Evolutionary conservation across 148 eudicot genomes (phyloP), one percentile per base, ranked within the genome.

Genomic region (Spergularia bocconei): DNA sequence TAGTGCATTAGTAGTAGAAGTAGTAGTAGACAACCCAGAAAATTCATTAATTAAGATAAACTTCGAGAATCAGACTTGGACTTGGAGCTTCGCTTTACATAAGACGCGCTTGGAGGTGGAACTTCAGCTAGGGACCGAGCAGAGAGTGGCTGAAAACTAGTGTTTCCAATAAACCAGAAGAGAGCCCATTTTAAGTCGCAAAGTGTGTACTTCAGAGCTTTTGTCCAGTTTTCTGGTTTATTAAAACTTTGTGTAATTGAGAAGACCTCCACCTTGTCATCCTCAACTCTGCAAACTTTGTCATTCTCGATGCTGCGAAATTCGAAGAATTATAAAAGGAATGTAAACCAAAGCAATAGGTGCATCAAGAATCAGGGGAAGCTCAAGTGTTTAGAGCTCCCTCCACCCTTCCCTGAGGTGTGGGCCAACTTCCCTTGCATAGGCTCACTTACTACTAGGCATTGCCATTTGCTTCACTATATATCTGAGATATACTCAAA

Each of bases 121-220:
- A 76, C 83, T 33, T 87, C 88, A 38, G 86, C 64, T 17, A 80
- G 91, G 12, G 91, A 81, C 15, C 91, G 75, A 69, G 79, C 79
- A 2, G 91, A 87, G 64, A 89, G 90, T 60, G 99, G 93, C 86
- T 92, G 98, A 77, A 92, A 96, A 81, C 92, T 91, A 51, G 97
- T 89, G 74, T 96, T 96, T 19, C 97, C 97, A 11, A 96, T 91
- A 79, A 96, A 96, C 99, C 99, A 96, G 80, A 86, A 96, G 33
- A 96, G 97, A 16, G 89, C 99, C 99, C 99, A 96, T 77, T 96
- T 96, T 82, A 96, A 80, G 79, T 92, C 85, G 84, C 99, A 96
- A 25, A 96, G 91, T 8, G 97, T 96, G 85, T 96, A 92, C 80
- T 92, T 96, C 69, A 96, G 94, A 79, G 99, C 98, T 88, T 89